Base-by-base conservation (phyloP, 148 eudicot genomes). In the Bassia scoparia region DNA sequence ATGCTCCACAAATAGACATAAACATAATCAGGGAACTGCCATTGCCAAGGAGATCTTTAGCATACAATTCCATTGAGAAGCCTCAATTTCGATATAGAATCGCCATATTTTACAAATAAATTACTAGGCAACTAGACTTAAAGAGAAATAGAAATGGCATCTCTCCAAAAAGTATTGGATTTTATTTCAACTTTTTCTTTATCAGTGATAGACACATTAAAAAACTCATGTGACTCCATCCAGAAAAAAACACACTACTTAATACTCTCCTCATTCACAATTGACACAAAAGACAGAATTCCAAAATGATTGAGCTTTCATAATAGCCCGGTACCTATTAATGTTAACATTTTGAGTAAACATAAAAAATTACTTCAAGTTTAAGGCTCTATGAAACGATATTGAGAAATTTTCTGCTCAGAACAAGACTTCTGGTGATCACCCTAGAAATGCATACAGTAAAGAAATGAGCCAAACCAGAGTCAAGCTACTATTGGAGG, bases 241-340 rank as follows among this genome's bases (percentile, higher is more conserved):
- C 12, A 61, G 17, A 33, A 18, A 61, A 33, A 18, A 30, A 43
- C 43, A 61, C 17, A 61, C 23, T 62, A 10, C 27, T 34, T 7
- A 20, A 31, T 7, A 5, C 7, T 61, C 37, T 31, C 3, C 23
- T 30, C 23, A 31, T 59, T 31, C 65, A 33, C 65, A 7, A 8
- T 61, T 61, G 65, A 61, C 34, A 61, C 38, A 55, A 55, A 55
- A n/a, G 59, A 55, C 7, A 48, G 56, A 52, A 26, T 23, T 56
- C 30, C 26, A 15, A 55, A 24, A 55, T 12, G 20, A 20, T 5
- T 23, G 2, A 7, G 8, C 60, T 55, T 55, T n/a, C 30, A 55
- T 0, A 8, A 23, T 0, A 55, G 1, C 15, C 23, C 1, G 27
- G 58, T n/a, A 53, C 58, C 6, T 53, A 53, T 53, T 4, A 53